A percentile compares a stretch with the other conserved stretches of the same genome.
These are phyloP conservation scores for Lenzites betulinus DNA, from an alignment of 768 basidiomycete genomes.

Conservation along the genomic window DNA sequence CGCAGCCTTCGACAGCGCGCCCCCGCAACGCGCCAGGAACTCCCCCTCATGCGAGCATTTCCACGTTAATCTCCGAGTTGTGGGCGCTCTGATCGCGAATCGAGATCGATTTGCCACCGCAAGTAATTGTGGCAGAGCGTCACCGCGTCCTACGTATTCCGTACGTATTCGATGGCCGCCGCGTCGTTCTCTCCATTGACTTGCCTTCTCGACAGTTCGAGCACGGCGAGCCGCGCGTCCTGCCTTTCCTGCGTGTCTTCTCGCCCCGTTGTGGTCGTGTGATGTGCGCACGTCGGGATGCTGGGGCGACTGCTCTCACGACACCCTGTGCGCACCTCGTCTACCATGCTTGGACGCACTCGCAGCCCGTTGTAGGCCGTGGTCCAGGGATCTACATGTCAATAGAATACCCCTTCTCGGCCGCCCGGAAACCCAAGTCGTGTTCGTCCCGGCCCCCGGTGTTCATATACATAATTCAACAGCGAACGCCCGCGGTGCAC, in stretches of 20 bases:
- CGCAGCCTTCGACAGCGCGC: not conserved
- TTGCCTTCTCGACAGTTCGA: conserved; percentile 8
- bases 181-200: not conserved
- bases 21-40: too few relatives aligned
- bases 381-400: too few relatives aligned
- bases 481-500: too few relatives aligned
- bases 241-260: not conserved
- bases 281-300: not conserved
- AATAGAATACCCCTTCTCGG: too few relatives aligned
- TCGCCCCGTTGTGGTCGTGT: conserved; percentile 3
- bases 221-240: not conserved
- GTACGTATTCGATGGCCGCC: not conserved
- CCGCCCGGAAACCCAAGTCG: too few relatives aligned
- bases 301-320: not conserved
- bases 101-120: conserved; percentile 2
- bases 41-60: not conserved
- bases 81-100: not conserved
- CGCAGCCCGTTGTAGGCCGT: too few relatives aligned
- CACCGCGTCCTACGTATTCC: not conserved
- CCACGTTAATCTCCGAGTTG: conserved; percentile 6
- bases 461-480: too few relatives aligned
- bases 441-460: too few relatives aligned
- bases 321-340: not conserved
- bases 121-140: not conserved
- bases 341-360: too few relatives aligned